Conservation (phyloP, 75 land plant genomes). For the Cunninghamia lanceolata region DNA sequence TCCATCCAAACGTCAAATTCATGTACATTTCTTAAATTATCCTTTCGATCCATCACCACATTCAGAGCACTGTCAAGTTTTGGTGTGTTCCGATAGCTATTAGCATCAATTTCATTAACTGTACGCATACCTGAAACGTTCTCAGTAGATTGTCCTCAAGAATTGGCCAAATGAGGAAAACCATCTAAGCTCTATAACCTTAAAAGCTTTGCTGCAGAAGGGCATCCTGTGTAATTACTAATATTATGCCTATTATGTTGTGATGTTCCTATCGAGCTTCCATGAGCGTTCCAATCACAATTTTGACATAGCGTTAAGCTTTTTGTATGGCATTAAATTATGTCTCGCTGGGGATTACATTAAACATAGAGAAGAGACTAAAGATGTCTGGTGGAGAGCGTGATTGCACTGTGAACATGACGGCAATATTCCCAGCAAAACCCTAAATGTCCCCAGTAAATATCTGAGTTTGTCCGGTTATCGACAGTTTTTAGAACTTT, state of each 20-base stretch:
- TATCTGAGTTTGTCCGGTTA: no score
- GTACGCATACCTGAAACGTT: constrained; percentile 42
- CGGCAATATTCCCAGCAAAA: no score
- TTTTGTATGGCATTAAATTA: constrained; percentile 51
- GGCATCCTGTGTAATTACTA: constrained; percentile 74
- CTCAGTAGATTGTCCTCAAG: constrained; percentile 27
- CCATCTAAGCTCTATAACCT: constrained; percentile 69
- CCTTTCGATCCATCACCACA: background rate
- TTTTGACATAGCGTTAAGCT: constrained; percentile 61
- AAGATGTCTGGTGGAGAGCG: constrained; percentile 60
- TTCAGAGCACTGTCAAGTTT: constrained; percentile 15
- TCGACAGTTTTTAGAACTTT: no score
- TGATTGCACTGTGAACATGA: constrained; percentile 73
- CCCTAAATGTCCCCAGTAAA: no score
- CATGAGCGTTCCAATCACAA: constrained; percentile 66
- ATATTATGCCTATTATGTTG: constrained; percentile 59
- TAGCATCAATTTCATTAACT: constrained; percentile 31
- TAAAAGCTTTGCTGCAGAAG: constrained; percentile 76
- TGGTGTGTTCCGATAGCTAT: constrained; percentile 8
- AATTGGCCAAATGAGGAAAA: constrained; percentile 25
- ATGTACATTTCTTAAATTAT: constrained; percentile 9
- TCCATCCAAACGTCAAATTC: constrained; percentile 22
- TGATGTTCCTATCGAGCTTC: constrained; percentile 16
- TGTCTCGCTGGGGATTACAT: constrained; percentile 57
- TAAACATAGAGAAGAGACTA: constrained; percentile 72